A percentile compares a stretch with the other conserved stretches of the same genome.
These are phyloP conservation scores for Coemansia sp. DNA, from an alignment of 192 early-diverging fungal genomes.

Conservation along the genomic window DNA sequence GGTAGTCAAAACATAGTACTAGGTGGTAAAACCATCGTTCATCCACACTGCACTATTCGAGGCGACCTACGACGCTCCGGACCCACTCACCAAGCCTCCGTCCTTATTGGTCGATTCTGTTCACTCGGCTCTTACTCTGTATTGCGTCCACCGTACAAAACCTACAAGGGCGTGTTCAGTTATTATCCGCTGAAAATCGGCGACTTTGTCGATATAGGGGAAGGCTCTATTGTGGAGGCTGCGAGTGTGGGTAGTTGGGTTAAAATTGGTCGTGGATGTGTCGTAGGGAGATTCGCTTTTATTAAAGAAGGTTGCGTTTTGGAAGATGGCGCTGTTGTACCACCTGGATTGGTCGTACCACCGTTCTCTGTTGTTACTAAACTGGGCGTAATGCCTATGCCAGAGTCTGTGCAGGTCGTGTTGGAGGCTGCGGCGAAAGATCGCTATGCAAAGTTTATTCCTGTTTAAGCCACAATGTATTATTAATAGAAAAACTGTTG, in stretches of 20 bases:
- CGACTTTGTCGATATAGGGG: conserved; percentile 88
- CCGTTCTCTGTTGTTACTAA: conserved; percentile 65
- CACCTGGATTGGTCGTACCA: conserved; percentile 89
- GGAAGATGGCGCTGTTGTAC: conserved; percentile 87
- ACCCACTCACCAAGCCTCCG: conserved; percentile 80
- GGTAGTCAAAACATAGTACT: conserved; percentile 96
- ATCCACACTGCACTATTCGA: conserved; percentile 87
- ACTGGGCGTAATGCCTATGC: conserved; percentile 64
- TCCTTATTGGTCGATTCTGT: conserved; percentile 92
- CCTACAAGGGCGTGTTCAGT: conserved; percentile 87
- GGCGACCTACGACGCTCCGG: conserved; percentile 91
- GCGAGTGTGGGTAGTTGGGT: conserved; percentile 91
- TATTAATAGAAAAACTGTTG: not conserved
- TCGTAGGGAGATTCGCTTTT: conserved; percentile 93
- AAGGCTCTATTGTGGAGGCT: conserved; percentile 87
- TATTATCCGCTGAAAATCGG: conserved; percentile 98
- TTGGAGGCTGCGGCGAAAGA: conserved; percentile 78
- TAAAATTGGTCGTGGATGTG: conserved; percentile 89
- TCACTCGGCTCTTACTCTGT: conserved; percentile 74
- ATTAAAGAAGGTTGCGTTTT: conserved; percentile 95
- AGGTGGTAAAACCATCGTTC: conserved; percentile 96
- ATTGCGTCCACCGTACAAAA: conserved; percentile 93
- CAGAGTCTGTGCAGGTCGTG: conserved; percentile 84
- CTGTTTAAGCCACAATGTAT: not conserved
- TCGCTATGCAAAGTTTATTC: conserved; percentile 73